Conservation (phyloP, 2,329 filamentous ascomycete genomes). For the Shiraia bambusicola region DNA sequence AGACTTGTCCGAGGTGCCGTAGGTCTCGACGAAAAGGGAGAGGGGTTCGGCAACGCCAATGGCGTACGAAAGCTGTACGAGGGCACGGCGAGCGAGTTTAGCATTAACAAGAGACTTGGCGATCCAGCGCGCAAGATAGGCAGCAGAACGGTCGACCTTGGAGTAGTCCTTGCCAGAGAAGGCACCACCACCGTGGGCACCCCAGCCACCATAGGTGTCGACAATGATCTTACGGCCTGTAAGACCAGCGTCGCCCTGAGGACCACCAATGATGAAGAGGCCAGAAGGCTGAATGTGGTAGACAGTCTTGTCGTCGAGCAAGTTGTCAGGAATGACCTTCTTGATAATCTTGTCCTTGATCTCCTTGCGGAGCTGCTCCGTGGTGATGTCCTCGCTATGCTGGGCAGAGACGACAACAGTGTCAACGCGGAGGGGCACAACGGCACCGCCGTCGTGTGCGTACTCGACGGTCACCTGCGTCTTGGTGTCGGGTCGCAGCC, state of each 20-base stretch:
- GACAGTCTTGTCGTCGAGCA: conserved; percentile 88
- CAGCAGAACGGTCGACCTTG: conserved; percentile 98
- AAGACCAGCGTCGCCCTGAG: conserved; percentile 97
- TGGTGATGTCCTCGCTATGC: conserved; percentile 84
- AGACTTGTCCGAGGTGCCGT: conserved; percentile 87
- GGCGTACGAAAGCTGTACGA: conserved; percentile 98
- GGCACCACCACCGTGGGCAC: conserved; percentile 98
- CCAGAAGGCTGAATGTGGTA: conserved; percentile 99
- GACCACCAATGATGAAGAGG: conserved; percentile 98
- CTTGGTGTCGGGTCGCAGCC: conserved; percentile 98
- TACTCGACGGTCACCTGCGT: conserved; percentile 99
- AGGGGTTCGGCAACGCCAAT: conserved; percentile 98
- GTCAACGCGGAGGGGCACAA: conserved; percentile 89
- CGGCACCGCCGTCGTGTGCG: conserved; percentile 91
- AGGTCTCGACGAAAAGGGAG: conserved; percentile 96
- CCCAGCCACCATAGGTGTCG: conserved; percentile 99
- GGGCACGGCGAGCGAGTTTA: conserved; percentile 83
- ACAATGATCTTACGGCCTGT: conserved; percentile 99
- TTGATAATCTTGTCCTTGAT: conserved; percentile 97
- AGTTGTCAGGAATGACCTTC: conserved; percentile 87
- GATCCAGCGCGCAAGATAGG: conserved; percentile 97
- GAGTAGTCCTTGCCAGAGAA: conserved; percentile 99
- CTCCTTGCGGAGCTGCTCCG: conserved; percentile 89
- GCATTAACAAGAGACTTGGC: conserved; percentile 95
- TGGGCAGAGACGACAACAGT: conserved; percentile 96